Evolutionary conservation across 176 grass and related monocot genomes (phyloP), one percentile per base, ranked within the genome.

Genomic region (Avena insularis): DNA sequence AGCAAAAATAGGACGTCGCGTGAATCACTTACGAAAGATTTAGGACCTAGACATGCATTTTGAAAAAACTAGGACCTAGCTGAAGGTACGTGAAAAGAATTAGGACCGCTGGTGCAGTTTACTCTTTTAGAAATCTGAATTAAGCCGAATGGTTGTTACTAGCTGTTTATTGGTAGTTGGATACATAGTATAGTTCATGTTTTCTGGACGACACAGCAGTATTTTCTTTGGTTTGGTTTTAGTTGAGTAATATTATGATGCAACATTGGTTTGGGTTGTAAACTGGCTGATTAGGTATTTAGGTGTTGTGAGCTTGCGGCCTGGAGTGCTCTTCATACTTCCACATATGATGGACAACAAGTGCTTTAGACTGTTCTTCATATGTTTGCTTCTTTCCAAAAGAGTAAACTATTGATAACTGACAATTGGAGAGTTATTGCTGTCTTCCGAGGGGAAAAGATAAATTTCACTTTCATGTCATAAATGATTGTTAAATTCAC

Each of bases 181-280:
- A 29, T 56, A 50, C 31, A 77, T 27, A 33, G 45, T 15, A 21
- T 61, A 29, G 51, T 45, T 64, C 2, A 7, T 7, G 31, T 31
- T 62, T 66, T 72, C 19, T 27, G 36, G 46, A 21, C 47, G 12
- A 66, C 50, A 45, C 9, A 27, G 19, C 20, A 6, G n/a, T 83
- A 60, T 79, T 79, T 9, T 7, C 21, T 72, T 69, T 82, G 64
- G 64, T 72, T 69, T 82, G 64, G 64, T 38, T 83, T 1, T 70
- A 79, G 3, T 80, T 60, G 0, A 47, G 25, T 88, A 33, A 58
- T 47, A 66, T 13, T 33, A 4, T 1, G 5, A 63, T 71, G 59
- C 8, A 53, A 3, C 45, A 64, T 47, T 14, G 25, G 0, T 56
- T 33, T 81, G 64, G 45, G 35, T 60, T 50, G 20, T 71, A 71